Evolutionary conservation across 2,329 filamentous ascomycete genomes (phyloP), one percentile per base, ranked within the genome.

Genomic region (Ophiobolus disseminans): DNA sequence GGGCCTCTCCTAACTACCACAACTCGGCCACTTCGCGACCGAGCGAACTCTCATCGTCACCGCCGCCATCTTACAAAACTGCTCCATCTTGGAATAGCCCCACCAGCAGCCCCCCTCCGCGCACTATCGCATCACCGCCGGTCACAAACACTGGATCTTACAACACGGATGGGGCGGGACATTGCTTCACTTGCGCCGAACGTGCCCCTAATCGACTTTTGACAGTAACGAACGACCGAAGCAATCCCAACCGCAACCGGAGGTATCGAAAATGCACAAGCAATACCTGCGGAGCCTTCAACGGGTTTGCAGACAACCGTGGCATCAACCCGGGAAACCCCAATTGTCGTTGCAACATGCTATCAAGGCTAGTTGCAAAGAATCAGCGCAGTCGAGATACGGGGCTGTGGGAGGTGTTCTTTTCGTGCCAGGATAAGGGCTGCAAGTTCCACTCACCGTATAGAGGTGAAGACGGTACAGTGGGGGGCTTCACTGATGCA

Each of bases 241-340:
- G 14, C 14, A 40, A 40, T 20, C 22, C 25, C 14, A 40, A 40
- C n/a, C 17, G 23, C 19, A 23, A 23, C 11, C 11, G 38, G 13
- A 2, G 13, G 3, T 40, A 40, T 20, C 22, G 22, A 19, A 0
- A 16, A 17, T 34, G 26, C 28, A 16, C 17, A 13, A 32, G 14
- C 8, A 34, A 21, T 8, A 4, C 5, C 17, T 32, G 36, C 9
- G 9, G 10, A 7, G 10, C 11, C 13, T 34, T 14, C n/a, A 43
- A 43, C n/a, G 40, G 40, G 14, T 43, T 43, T 14, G 20, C 31
- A 6, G 40, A 43, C 11, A 19, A 26, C n/a, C 30, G 40, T 7
- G 40, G 40, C 11, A 9, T 43, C 10, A 43, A 43, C 11, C 21
- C 31, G 19, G 19, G n/a, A 7, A 43, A 43, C 17, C 40, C 40